Conservation (phyloP, 2,329 filamentous ascomycete species). For the Alternaria brassicicola region DNA sequence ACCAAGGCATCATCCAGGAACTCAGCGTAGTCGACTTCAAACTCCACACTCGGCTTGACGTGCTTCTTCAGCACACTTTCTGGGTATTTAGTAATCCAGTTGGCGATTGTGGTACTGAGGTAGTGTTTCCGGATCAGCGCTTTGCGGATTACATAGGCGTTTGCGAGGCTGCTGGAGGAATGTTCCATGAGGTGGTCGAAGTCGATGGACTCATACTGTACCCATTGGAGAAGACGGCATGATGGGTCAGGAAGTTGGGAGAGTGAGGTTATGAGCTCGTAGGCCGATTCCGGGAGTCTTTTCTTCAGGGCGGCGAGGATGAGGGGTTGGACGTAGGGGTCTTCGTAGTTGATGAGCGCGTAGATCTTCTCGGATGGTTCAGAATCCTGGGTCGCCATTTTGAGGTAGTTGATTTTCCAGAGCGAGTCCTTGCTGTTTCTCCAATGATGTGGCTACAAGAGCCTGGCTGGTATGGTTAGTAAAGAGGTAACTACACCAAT, state of each 20-base stretch:
- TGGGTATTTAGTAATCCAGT: slow-evolving; percentile 86
- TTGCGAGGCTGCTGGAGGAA: slow-evolving; percentile 69
- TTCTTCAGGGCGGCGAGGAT: slow-evolving; percentile 74
- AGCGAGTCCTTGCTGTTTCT: neutral
- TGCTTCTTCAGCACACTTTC: slow-evolving; percentile 70
- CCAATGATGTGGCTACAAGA: neutral
- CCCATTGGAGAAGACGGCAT: slow-evolving; percentile 73
- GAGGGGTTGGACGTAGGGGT: slow-evolving; percentile 86
- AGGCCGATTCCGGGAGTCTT: slow-evolving; percentile 61
- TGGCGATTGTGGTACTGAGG: slow-evolving; percentile 78
- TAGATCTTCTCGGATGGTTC: slow-evolving; percentile 54
- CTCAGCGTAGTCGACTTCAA: slow-evolving; percentile 96
- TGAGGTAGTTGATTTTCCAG: neutral
- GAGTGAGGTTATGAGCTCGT: slow-evolving; percentile 61
- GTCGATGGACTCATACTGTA: slow-evolving; percentile 84
- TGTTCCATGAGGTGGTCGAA: slow-evolving; percentile 75
- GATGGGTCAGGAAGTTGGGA: slow-evolving; percentile 55
- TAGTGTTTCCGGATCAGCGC: slow-evolving; percentile 97
- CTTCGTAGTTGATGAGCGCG: slow-evolving; percentile 82
- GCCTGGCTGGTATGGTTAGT: neutral
- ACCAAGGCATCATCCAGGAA: slow-evolving; percentile 92
- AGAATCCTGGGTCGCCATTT: neutral
- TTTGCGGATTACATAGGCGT: slow-evolving; percentile 95
- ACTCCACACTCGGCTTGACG: slow-evolving; percentile 79
- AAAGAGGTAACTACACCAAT: neutral